Base-by-base conservation (phyloP, 106 monocot species). In the Acorus calamus region DNA sequence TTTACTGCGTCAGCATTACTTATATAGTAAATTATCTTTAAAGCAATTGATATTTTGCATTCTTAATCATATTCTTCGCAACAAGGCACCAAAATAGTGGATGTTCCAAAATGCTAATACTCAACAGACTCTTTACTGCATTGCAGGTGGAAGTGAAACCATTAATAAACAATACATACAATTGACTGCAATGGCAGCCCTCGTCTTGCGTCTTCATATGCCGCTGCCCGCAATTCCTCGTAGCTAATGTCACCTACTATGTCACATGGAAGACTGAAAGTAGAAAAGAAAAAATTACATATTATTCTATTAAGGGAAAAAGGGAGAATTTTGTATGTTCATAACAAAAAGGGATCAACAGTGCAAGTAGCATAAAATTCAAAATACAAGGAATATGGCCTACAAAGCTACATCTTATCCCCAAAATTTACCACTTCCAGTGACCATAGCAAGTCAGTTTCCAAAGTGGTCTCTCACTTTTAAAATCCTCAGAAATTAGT, bases 371-470 rank as follows among this genome's bases (percentile, higher is more conserved):
- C 28, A 28, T 28, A 28, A 28, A 28, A 28, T 28, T 28, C 28
- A 28, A 28, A 28, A 28, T 28, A 1, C 28, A 28, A 28, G 28
- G 28, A 28, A 28, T 28, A 28, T 0, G 28, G 28, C 28, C 28
- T 28, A 28, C 28, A 28, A 28, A 28, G 28, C 28, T 28, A 28
- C 28, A 28, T 28, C 0, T 1, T 28, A 1, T 0, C 0, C 28
- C 28, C 28, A 28, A 28, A 28, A 28, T 28, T 28, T 80, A 96
- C 96, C 65, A 57, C 69, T 83, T 96, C 53, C 64, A 66, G 72
- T 91, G 96, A 45, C 78, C 78, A 79, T 96, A 96, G 69, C 87
- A 91, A 44, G 91, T 91, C 54, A 91, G 87, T 71, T 78, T 85
- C 91, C 91, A 87, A 46, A 98, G 70, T 10, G 96, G 91, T 57